Conservation (phyloP, 257 asterid genomes). For the Salvia splendens region DNA sequence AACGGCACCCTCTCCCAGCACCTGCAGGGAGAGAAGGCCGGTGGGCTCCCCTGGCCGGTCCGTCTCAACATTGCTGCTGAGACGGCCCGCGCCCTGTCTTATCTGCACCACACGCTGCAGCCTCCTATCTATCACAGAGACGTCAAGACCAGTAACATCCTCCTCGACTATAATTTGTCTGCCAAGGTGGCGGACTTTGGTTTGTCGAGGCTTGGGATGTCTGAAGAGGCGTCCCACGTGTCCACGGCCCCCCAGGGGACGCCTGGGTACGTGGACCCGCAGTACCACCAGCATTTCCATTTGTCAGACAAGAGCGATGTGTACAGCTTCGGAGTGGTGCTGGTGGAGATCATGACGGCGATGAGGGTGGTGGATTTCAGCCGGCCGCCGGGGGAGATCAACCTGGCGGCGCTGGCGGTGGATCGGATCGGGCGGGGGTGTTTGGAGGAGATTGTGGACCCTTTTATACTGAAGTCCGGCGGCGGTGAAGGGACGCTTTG, state of each 20-base stretch:
- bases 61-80: conserved; percentile 5
- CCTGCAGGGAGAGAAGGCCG: not conserved
- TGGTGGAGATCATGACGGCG: not conserved
- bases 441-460: conserved; percentile 1
- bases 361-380: conserved; percentile 10
- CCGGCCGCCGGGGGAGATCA: conserved; percentile 1
- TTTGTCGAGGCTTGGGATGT: conserved; percentile 14
- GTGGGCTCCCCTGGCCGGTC: conserved; percentile 2
- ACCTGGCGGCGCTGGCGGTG: conserved; percentile 2
- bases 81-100: not conserved
- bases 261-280: conserved; percentile 17
- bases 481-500: not conserved
- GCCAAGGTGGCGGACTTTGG: conserved; percentile 11
- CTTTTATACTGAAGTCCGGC: not conserved
- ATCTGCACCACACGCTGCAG: not conserved
- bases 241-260: conserved; percentile 19
- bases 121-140: conserved; percentile 8
- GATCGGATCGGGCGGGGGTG: conserved; percentile 11
- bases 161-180: not conserved
- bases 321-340: conserved; percentile 15
- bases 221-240: not conserved
- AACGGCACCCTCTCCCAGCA: conserved; percentile 14
- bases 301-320: conserved; percentile 15
- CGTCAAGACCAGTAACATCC: conserved; percentile 11
- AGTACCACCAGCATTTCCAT: conserved; percentile 10